Percentiles rank a stretch among this genome's conserved stretches.
These are phyloP conservation scores for Neofusicoccum kwambonambiense DNA, from an alignment of 2,329 filamentous ascomycete species.

Conservation along the genomic window DNA sequence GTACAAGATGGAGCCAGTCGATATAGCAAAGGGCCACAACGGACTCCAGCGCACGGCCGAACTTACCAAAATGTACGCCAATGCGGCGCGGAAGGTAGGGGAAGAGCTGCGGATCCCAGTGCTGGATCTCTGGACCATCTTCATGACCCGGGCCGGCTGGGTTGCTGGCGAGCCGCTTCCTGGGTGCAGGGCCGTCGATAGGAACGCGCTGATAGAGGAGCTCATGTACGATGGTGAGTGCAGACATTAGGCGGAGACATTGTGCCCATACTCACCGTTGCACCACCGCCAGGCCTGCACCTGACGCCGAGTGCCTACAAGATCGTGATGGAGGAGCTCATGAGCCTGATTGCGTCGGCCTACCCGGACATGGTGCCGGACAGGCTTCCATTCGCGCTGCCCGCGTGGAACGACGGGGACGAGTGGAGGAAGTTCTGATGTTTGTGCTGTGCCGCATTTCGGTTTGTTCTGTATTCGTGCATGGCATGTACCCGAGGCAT, in stretches of 20 bases:
- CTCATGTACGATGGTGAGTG: conserved; percentile 57
- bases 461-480: neutral
- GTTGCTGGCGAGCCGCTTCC: conserved; percentile 46
- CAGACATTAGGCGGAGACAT: neutral
- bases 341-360: conserved; percentile 49
- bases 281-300: conserved; percentile 51
- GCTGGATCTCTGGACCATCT: conserved; percentile 75
- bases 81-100: conserved; percentile 64
- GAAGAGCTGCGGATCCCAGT: conserved; percentile 58
- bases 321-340: conserved; percentile 55
- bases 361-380: conserved; percentile 58
- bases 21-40: conserved; percentile 39
- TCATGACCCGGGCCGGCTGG: conserved; percentile 67
- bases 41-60: conserved; percentile 55
- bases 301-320: conserved; percentile 57
- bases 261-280: neutral
- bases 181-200: conserved; percentile 58
- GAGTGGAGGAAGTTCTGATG: conserved; percentile 31
- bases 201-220: conserved; percentile 55
- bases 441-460: neutral
- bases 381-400: conserved; percentile 53
- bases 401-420: conserved; percentile 49
- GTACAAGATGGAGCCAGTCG: conserved; percentile 58
- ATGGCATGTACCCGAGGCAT: too few species aligned
- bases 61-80: conserved; percentile 62